These are phyloP conservation scores for Beauveria caledonica DNA, from an alignment of 2,329 filamentous ascomycete genomes.

Conservation along the genomic window DNA sequence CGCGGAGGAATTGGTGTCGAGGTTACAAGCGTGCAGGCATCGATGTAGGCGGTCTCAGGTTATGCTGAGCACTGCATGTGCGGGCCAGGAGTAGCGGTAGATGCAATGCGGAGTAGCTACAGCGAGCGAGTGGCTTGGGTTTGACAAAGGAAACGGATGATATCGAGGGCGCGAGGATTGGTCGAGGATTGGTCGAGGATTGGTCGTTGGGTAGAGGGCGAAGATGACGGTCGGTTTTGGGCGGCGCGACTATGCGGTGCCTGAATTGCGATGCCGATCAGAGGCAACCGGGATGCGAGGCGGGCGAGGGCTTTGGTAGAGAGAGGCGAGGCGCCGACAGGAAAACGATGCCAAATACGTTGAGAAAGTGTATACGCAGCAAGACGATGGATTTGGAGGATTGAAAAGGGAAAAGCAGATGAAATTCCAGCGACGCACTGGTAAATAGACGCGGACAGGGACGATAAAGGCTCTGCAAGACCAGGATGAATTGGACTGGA, in stretches of 20 bases:
- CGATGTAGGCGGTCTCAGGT: background rate
- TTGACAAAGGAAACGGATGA: too few relatives aligned
- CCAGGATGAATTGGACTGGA: background rate
- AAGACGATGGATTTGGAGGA: background rate
- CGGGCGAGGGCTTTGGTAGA: background rate
- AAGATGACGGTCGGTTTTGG: background rate
- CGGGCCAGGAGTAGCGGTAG: background rate
- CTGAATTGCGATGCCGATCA: background rate
- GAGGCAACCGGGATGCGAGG: background rate
- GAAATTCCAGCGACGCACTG: background rate
- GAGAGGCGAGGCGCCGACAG: background rate
- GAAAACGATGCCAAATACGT: background rate
- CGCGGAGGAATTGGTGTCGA: background rate
- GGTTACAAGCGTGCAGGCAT: constrained; percentile 6
- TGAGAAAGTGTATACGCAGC: background rate
- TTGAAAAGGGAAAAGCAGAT: background rate
- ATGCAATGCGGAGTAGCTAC: background rate
- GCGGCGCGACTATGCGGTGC: background rate
- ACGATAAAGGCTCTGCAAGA: background rate
- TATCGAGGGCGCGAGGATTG: background rate
- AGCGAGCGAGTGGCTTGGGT: background rate
- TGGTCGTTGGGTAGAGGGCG: background rate
- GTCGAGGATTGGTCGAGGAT: background rate
- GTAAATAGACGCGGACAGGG: background rate
- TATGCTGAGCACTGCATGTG: background rate